Base-by-base conservation (phyloP, 305 asterid species). In the Solanum hybrid region DNA sequence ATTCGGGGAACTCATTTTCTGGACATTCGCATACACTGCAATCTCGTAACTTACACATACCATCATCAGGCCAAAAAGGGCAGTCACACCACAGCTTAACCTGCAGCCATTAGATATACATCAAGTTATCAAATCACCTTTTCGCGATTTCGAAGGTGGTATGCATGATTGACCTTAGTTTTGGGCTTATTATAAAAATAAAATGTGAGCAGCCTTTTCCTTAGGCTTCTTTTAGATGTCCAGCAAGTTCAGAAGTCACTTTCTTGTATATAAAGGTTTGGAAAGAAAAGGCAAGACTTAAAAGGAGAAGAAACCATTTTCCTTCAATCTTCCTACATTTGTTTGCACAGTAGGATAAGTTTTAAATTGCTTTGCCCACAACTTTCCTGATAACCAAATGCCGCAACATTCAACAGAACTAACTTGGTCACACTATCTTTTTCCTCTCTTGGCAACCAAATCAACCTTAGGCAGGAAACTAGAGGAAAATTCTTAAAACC, bases 21-120 rank as follows among this genome's bases (percentile, higher is more conserved):
- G 98, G 98, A 89, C 99, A 97, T 91, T 97, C 99, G 68, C 99
- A 97, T 89, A 97, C 98, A 89, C 99, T 97, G 89, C 99, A 97
- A 91, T 97, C 99, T 65, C 99, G 97, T 90, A 97, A 89, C 92
- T 92, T 96, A 94, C 99, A 97, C 99, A 97, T 97, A 79, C 99
- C 99, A 92, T 97, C 99, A 91, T 97, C 98, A 4, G 98, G 99
- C 99, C 99, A 97, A 91, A 97, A 97, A 29, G 97, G 99, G 96
- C 99, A 97, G 91, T 97, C 99, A 90, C 99, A 97, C 99, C 99
- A 97, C 92, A 97, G 93, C 92, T 97, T 97, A 79, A 95, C 98
- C 99, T 97, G 96, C 89, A 92, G 65, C 76, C 76, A 85, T 85
- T 31, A 32, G 20, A 51, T 31, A 84, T 84, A 6, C 6, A 51